Base-by-base conservation (phyloP, 129 eudicot species). In the Oenanthe sinensis region DNA sequence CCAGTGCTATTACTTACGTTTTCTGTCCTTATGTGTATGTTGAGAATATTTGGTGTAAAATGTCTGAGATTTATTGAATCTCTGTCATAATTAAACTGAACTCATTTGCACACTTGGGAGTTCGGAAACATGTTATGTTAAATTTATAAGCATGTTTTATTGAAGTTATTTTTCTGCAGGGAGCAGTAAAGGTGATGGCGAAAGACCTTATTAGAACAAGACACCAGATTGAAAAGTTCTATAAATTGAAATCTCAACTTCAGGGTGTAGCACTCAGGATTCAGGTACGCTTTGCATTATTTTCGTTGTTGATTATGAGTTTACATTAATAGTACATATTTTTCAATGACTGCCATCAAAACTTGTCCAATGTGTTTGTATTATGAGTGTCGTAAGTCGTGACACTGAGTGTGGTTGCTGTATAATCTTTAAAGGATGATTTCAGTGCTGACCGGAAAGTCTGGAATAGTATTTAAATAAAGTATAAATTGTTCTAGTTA, bases 101-200 rank as follows among this genome's bases (percentile, higher is more conserved):
- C 7, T 65, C 40, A 13, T 3, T 8, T 60, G 0, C 19, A 65
- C 71, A 65, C 65, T 65, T 28, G 40, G 8, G 71, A 28, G 19
- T 14, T 58, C 13, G 26, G 65, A 22, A 58, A 65, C 40, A 28
- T 65, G 3, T 65, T 39, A 28, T 65, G 3, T 65, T 33, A 28
- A 28, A 36, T 7, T 2, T 67, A 30, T 67, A 26, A 30, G 7
- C 8, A 19, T 77, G 44, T 70, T 76, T 47, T 1, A 71, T 71
- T 74, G 9, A 55, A 70, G 49, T 75, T 71, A 12, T 4, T 60
- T 69, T 75, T 55, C 75, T 81, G 30, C 81, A 93, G 98, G 98
- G 98, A 72, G 98, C 98, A 72, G 98, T 93, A 19, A 93, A 90
- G 86, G 93, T 93, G 58, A 93, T 93, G 98, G 98, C 98, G 1